Percentiles rank a stretch among this genome's conserved stretches.
Evolutionary conservation across 257 asterid genomes (phyloP).

Genomic region (Oldenlandia corymbosa): DNA sequence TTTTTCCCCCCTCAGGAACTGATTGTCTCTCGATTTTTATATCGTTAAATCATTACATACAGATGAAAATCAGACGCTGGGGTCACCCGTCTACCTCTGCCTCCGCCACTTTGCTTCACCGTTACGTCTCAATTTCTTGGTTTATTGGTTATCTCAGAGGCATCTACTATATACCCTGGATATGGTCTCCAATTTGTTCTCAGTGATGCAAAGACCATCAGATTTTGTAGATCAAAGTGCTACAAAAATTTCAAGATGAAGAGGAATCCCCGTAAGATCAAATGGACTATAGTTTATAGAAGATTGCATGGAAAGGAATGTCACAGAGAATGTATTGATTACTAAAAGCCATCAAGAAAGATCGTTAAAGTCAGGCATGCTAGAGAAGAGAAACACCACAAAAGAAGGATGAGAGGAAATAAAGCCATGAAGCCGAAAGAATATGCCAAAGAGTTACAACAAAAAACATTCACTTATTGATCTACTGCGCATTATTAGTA

Average conservation of each 20-base stretch:
- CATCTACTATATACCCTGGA: conserved; percentile 74
- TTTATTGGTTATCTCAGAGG: no score
- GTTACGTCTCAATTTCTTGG: no score
- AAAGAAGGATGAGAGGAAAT: conserved; percentile 64
- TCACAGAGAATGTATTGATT: conserved; percentile 57
- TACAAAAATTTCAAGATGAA: conserved; percentile 95
- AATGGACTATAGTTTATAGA: conserved; percentile 93
- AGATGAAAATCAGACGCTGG: no score
- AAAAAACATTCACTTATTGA: conserved; percentile 50
- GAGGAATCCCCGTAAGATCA: conserved; percentile 89
- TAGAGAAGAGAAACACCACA: conserved; percentile 54
- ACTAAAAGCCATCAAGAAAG: conserved; percentile 71
- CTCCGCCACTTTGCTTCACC: no score
- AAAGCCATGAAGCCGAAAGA: conserved; percentile 36
- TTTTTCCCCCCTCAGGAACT: no score
- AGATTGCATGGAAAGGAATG: conserved; percentile 72
- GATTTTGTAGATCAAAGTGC: conserved; percentile 85
- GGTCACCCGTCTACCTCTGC: no score
- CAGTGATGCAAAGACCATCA: conserved; percentile 82
- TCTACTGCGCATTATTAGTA: no score
- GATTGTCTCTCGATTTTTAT: no score
- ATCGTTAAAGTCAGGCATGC: conserved; percentile 72
- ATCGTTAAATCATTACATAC: no score
- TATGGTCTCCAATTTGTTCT: conserved; percentile 89
- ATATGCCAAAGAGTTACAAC: conserved; percentile 43